Conservation (phyloP, 176 grass and related monocot genomes). For the Zizania latifolia region DNA sequence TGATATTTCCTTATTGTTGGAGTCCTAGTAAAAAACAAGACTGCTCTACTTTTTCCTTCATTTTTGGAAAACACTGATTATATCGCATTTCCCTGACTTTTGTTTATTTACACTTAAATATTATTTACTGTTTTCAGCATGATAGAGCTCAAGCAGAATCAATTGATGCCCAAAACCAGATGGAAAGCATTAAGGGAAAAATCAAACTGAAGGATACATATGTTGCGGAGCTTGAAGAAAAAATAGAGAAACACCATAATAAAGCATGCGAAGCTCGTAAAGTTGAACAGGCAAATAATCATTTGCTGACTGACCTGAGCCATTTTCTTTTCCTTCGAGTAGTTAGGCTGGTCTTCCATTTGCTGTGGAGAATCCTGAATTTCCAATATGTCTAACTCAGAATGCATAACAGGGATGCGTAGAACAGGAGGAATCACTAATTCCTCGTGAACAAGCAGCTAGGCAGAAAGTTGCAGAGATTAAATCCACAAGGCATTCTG, state of each 20-base stretch:
- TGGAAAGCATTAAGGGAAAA: slow-evolving; percentile 59
- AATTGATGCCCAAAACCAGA: slow-evolving; percentile 61
- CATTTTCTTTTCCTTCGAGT: neutral
- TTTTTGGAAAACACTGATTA: neutral
- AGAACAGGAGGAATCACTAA: slow-evolving; percentile 65
- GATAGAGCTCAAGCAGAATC: slow-evolving; percentile 61
- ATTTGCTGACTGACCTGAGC: neutral
- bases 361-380: neutral
- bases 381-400: slow-evolving; percentile 2
- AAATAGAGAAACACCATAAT: slow-evolving; percentile 49
- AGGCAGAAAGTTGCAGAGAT: slow-evolving; percentile 86
- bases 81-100: neutral
- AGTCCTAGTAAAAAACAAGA: neutral
- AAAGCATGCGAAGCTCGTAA: slow-evolving; percentile 65
- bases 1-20: slow-evolving; percentile 3
- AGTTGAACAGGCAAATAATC: slow-evolving; percentile 65
- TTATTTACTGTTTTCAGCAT: slow-evolving; percentile 49
- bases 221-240: slow-evolving; percentile 52
- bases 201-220: slow-evolving; percentile 49
- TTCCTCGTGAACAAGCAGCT: slow-evolving; percentile 70
- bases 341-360: neutral
- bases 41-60: neutral
- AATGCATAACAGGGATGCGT: slow-evolving; percentile 57
- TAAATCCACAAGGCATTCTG: slow-evolving; percentile 58
- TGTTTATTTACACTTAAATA: slow-evolving; percentile 5